Conservation (phyloP, 768 basidiomycete species). For the Phlegmacium glaucopus region DNA sequence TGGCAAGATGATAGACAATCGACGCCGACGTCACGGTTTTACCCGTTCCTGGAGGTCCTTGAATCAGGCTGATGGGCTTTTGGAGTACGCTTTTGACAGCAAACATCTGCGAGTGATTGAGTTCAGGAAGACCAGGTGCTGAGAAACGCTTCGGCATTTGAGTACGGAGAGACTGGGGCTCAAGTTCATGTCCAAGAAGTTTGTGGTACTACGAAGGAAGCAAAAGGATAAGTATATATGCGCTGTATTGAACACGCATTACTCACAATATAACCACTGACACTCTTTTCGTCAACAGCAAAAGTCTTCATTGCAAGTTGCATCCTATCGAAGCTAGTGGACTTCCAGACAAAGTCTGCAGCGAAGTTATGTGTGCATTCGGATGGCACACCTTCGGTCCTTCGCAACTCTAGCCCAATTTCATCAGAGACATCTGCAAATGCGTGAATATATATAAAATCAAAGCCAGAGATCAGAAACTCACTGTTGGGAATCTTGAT, state of each 20-base stretch:
- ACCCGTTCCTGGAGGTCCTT: slow-evolving; percentile 97
- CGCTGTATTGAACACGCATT: background rate
- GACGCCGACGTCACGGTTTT: slow-evolving; percentile 99
- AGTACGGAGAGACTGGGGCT: slow-evolving; percentile 85
- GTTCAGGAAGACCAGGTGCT: slow-evolving; percentile 93
- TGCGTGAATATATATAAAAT: slow-evolving; percentile 6
- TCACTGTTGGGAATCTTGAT: slow-evolving; percentile 98
- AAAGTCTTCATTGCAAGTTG: slow-evolving; percentile 99
- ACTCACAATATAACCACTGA: slow-evolving; percentile 95
- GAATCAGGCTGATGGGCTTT: slow-evolving; percentile 96
- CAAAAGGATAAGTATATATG: slow-evolving; percentile 2
- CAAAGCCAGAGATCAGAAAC: slow-evolving; percentile 24
- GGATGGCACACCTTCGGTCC: slow-evolving; percentile 89
- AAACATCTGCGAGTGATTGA: slow-evolving; percentile 99
- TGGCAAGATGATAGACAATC: slow-evolving; percentile 96
- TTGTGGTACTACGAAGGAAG: slow-evolving; percentile 80
- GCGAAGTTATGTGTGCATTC: slow-evolving; percentile 94
- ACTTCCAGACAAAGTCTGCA: slow-evolving; percentile 99
- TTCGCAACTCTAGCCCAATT: slow-evolving; percentile 88
- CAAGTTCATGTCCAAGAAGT: slow-evolving; percentile 94
- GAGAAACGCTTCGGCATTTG: slow-evolving; percentile 98
- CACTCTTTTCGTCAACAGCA: slow-evolving; percentile 98
- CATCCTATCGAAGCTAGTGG: slow-evolving; percentile 99
- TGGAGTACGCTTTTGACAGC: slow-evolving; percentile 99
- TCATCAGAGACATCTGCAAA: slow-evolving; percentile 91